Evolutionary conservation across 108 stramenopile genomes (phyloP), one percentile per base, ranked within the genome.

Genomic region (Cylindrotheca fusiformis): DNA sequence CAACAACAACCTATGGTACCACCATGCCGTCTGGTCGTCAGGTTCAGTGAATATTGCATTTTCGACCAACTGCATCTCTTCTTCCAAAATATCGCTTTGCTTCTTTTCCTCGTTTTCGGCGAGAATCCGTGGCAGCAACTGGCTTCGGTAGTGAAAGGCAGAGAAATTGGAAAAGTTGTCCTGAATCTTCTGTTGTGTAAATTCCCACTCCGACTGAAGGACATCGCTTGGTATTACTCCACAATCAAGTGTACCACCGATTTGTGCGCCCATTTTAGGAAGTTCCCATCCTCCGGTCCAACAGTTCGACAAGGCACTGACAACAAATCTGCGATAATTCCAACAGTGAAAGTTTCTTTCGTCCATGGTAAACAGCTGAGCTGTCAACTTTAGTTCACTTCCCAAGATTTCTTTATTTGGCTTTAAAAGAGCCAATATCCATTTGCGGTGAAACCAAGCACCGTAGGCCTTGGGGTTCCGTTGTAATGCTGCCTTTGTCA

Each of bases 321-420:
- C 88, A 2, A 94, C 68, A 65, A 86, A 95, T 36, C 96, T 77
- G 21, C 99, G 94, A 73, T 97, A 97, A 62, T 97, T 97, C 95
- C 96, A 98, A 66, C 97, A 97, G 68, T 99, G 99, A 69, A 99
- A 99, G 60, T 99, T 99, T 20, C 99, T 79, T 65, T 97, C 95
- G 69, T 99, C 99, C 12, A 81, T 51, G 25, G 68, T 55, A 32
- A 99, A 69, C 48, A 99, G 91, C 47, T 80, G 63, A 21, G 64
- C 67, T 67, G 96, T 97, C 17, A 98, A 77, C 20, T 49, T 71
- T 20, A 98, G 62, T 58, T 98, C 98, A 6, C 59, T 49, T 33
- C 70, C 48, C 31, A 88, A 60, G 23, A 80, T 58, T 14, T 48
- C n/a, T n/a, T 47, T 46, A 30, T 27, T 19, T 24, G 61, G 67